Evolutionary conservation across 352 stramenopile genomes (phyloP).

Genomic region (Pythium scleroteichum): DNA sequence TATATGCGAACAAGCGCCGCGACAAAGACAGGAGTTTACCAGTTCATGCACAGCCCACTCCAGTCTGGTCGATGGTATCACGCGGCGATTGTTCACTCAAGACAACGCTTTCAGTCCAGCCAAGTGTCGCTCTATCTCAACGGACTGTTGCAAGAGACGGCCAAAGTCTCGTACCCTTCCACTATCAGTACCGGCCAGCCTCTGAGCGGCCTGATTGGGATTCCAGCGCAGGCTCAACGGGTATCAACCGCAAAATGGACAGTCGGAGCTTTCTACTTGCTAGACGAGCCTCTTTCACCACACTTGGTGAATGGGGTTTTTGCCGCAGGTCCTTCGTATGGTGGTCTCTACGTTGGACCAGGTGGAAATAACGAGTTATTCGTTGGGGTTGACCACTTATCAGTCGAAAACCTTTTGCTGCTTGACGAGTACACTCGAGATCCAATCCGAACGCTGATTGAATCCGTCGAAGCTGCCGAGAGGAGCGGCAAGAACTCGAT

Average conservation of each 20-base stretch:
- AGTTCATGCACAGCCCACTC: constrained; percentile 57
- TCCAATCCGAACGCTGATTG: constrained; percentile 61
- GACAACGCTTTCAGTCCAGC: constrained; percentile 72
- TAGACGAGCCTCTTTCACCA: constrained; percentile 54
- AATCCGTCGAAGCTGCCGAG: constrained; percentile 68
- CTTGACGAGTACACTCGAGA: constrained; percentile 71
- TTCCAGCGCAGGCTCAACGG: constrained; percentile 51
- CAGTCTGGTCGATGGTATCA: constrained; percentile 51
- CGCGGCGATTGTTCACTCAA: constrained; percentile 53
- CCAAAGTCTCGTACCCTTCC: constrained; percentile 75
- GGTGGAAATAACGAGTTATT: constrained; percentile 51
- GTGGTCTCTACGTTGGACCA: constrained; percentile 53
- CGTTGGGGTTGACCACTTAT: constrained; percentile 51
- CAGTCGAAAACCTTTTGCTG: constrained; percentile 45
- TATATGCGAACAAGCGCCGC: constrained; percentile 59
- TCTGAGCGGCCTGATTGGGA: constrained; percentile 57
- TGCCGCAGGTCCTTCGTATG: constrained; percentile 55
- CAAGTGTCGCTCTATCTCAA: constrained; percentile 64
- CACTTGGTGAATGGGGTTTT: constrained; percentile 57
- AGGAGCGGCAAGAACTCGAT: constrained; percentile 50
- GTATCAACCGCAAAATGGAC: constrained; percentile 48
- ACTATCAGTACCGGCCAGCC: constrained; percentile 50
- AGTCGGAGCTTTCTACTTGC: constrained; percentile 62
- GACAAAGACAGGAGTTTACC: constrained; percentile 37
- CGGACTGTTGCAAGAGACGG: constrained; percentile 59